Percentiles rank a stretch among this genome's conserved stretches.
Evolutionary conservation across 139 green algal genomes (phyloP).

Genomic region (Micractinium sp.): DNA sequence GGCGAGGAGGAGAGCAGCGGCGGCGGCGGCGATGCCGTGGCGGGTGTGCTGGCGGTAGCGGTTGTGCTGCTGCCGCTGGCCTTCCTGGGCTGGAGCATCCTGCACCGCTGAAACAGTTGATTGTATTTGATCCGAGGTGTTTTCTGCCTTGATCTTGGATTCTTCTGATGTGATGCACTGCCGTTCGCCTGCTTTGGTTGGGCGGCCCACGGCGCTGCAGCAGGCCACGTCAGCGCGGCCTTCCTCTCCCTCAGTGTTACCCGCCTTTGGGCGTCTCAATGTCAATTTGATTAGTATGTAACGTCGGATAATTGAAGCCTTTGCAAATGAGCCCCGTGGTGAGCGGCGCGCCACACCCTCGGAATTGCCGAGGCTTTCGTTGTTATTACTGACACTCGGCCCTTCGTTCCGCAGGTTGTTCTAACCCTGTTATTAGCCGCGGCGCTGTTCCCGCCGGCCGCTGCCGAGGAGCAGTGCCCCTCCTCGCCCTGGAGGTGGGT

Average conservation of each 20-base stretch:
- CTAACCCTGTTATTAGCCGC: background rate
- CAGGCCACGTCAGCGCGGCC: too few relatives aligned
- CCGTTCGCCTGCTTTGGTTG: too few relatives aligned
- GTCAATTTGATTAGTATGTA: too few relatives aligned
- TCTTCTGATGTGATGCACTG: background rate
- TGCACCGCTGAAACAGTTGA: background rate
- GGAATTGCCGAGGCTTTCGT: too few relatives aligned
- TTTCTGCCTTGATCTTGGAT: background rate
- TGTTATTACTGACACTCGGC: too few relatives aligned
- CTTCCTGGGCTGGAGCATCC: background rate
- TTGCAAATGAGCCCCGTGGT: background rate
- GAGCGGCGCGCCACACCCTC: background rate
- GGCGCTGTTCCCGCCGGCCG: background rate
- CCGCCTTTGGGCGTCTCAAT: too few relatives aligned
- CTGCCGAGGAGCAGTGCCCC: background rate
- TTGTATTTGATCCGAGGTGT: background rate
- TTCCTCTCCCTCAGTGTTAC: too few relatives aligned
- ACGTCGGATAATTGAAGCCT: too few relatives aligned
- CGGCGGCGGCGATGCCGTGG: background rate
- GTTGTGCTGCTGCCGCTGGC: constrained; percentile 1
- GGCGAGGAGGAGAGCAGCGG: background rate
- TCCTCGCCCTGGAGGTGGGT: background rate
- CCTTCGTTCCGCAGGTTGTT: background rate
- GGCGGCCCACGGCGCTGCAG: too few relatives aligned
- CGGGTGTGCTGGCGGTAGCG: background rate